Evolutionary conservation across 805 yeast species (phyloP), one percentile per base, ranked within the genome.

Genomic region (Metschnikowia bowlesiae): DNA sequence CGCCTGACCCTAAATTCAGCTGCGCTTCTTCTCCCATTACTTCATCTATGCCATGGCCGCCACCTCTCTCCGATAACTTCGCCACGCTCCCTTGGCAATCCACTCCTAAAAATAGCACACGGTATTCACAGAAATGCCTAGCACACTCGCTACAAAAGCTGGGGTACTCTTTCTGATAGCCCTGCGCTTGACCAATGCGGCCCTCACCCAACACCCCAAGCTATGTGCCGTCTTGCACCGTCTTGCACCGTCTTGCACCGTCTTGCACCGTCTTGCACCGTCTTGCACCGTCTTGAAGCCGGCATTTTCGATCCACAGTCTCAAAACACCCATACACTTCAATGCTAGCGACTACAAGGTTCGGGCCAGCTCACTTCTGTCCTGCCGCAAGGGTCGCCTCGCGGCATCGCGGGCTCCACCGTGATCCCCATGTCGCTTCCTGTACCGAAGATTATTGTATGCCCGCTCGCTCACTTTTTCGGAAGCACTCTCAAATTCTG

Each of bases 391-490:
- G 43, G 10, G 34, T 26, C 30, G 34, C 14, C 43, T 6, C 9
- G 26, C 29, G 10, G 10, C 5, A 39, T 6, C 11, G 14, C 7
- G 6, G 43, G 26, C 22, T n/a, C 6, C 29, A 30, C 34, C 9
- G 32, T 38, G 13, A 31, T 28, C 30, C 26, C 13, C 31, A 32
- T 32, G 38, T 33, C 38, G 31, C 38, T 42, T 42, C 38, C 45
- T 42, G 45, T 42, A 42, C 38, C 45, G 45, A 42, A 42, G n/a
- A 42, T 33, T 42, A 28, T 42, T 42, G 45, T 42, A 42, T 42
- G 45, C 45, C 43, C 43, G 38, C 45, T 11, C 45, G 30, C 45
- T 33, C 45, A 33, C 45, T 42, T 42, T 42, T 42, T 22, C 32
- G 45, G 38, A 42, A 42, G 38, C 32, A 26, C 43, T 39, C 38